Conservation (phyloP, 768 basidiomycete genomes). For the Calocera viscosa region DNA sequence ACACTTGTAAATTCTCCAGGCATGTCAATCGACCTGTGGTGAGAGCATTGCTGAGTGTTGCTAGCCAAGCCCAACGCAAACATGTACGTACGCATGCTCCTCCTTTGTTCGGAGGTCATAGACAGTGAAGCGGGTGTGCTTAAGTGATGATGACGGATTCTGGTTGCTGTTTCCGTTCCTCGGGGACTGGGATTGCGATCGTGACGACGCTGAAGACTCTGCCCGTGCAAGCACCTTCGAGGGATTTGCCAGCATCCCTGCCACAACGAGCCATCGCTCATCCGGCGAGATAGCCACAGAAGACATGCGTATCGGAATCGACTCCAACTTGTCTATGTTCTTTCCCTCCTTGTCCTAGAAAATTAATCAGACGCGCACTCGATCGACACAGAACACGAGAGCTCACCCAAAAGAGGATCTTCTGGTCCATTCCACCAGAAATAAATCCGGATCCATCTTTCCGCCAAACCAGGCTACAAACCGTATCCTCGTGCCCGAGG, state of each 20-base stretch:
- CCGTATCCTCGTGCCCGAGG: slow-evolving; percentile 63
- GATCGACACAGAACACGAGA: not conserved
- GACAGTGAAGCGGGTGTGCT: slow-evolving; percentile 49
- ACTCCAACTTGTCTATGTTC: not conserved
- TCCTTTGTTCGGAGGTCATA: slow-evolving; percentile 62
- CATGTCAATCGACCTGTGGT: slow-evolving; percentile 16
- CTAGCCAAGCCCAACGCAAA: slow-evolving; percentile 16
- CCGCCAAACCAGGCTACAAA: slow-evolving; percentile 77
- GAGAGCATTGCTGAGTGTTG: slow-evolving; percentile 11
- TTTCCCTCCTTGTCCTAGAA: not conserved
- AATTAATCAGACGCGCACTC: not conserved
- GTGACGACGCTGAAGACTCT: slow-evolving; percentile 11
- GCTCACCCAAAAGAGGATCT: slow-evolving; percentile 73
- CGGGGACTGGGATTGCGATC: slow-evolving; percentile 7
- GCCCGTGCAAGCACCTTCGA: not conserved
- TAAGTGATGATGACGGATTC: slow-evolving; percentile 18
- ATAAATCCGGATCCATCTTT: slow-evolving; percentile 83
- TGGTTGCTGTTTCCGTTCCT: slow-evolving; percentile 6
- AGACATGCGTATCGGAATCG: slow-evolving; percentile 7
- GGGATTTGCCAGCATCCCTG: not conserved
- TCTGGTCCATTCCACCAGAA: slow-evolving; percentile 76
- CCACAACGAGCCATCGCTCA: slow-evolving; percentile 8
- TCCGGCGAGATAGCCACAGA: slow-evolving; percentile 1
- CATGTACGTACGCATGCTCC: slow-evolving; percentile 46
- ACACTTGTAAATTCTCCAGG: slow-evolving; percentile 75